Evolutionary conservation across 2,329 filamentous ascomycete species (phyloP), one percentile per base, ranked within the genome.

Genomic region (Fonsecaea erecta): DNA sequence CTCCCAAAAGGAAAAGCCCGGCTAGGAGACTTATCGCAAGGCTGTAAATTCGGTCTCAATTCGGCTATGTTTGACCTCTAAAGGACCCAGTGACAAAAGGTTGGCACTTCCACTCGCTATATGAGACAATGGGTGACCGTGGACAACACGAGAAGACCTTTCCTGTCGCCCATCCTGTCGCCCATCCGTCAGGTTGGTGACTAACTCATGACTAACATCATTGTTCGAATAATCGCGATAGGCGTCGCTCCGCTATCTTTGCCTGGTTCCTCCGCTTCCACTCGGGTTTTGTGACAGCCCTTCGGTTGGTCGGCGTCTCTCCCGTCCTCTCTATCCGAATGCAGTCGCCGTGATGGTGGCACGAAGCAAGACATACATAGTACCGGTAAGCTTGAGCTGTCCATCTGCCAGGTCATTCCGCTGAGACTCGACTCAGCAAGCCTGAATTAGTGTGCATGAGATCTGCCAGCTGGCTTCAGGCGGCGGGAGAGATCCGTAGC

Each of bases 401-500:
- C 16, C n/a, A 18, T 43, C 6, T 43, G 37, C 37, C 37, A 21
- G 37, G 16, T 43, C 37, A 43, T 48, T 48, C 43, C 14, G 43
- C 21, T 48, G 8, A 48, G 43, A 26, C 18, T 24, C 7, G 43
- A 26, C 43, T 24, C 43, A 14, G 43, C 43, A 48, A 48, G 43
- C 43, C 6, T 24, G 43, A 24, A 48, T 48, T 60, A 60, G 46
- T 34, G 28, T 52, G 46, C 57, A 60, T 52, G 30, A 60, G 57
- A 52, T 60, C 30, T 60, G 55, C 57, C 43, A 26, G 43, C 43
- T 26, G 43, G 43, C 43, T 48, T 51, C 18, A 52, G 57, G 57
- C 57, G 46, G 46, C 57, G 57, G 57, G 57, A 46, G 57, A 60
- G 48, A 60, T 52, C 57, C 57, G 57, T 52, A 34, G 16, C 28